These are phyloP conservation scores for Tephrocybe sp. DNA, from an alignment of 768 basidiomycete species.

Conservation along the genomic window DNA sequence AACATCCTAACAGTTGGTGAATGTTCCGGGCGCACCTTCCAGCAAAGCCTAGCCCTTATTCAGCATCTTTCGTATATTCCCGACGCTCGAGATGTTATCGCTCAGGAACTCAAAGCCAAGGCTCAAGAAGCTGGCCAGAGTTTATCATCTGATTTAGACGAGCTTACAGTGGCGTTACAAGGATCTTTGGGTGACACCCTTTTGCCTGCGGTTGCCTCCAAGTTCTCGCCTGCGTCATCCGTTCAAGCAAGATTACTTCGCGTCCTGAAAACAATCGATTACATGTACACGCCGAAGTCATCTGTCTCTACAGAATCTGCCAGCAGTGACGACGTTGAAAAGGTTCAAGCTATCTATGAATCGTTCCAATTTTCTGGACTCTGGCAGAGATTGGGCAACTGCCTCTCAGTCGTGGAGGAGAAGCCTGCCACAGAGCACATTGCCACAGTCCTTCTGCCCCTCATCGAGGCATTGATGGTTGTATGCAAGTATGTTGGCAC, in stretches of 20 bases:
- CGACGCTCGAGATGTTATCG: conserved; percentile 84
- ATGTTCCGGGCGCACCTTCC: conserved; percentile 95
- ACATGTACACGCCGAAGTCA: conserved; percentile 77
- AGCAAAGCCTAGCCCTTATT: conserved; percentile 87
- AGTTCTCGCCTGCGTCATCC: conserved; percentile 92
- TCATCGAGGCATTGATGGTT: conserved; percentile 97
- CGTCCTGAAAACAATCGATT: conserved; percentile 96
- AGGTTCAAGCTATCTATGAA: conserved; percentile 86
- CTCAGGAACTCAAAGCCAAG: conserved; percentile 80
- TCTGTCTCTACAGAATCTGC: conserved; percentile 33
- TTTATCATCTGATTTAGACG: conserved; percentile 74
- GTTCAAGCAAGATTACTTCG: conserved; percentile 95
- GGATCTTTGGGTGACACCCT: conserved; percentile 51
- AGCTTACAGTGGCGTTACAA: conserved; percentile 64
- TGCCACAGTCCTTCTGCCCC: conserved; percentile 87
- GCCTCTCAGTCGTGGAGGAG: conserved; percentile 79
- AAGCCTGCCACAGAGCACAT: conserved; percentile 81
- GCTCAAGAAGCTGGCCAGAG: conserved; percentile 85
- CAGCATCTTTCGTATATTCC: conserved; percentile 89
- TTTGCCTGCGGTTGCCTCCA: conserved; percentile 71
- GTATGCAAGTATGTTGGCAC: conserved; percentile 93
- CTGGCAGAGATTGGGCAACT: conserved; percentile 90
- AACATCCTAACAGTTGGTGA: conserved; percentile 98
- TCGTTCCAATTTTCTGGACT: conserved; percentile 87
- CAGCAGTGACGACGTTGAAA: conserved; percentile 62